Conservation (phyloP, 2,329 filamentous ascomycete species). For the Triangularia verruculosa region DNA sequence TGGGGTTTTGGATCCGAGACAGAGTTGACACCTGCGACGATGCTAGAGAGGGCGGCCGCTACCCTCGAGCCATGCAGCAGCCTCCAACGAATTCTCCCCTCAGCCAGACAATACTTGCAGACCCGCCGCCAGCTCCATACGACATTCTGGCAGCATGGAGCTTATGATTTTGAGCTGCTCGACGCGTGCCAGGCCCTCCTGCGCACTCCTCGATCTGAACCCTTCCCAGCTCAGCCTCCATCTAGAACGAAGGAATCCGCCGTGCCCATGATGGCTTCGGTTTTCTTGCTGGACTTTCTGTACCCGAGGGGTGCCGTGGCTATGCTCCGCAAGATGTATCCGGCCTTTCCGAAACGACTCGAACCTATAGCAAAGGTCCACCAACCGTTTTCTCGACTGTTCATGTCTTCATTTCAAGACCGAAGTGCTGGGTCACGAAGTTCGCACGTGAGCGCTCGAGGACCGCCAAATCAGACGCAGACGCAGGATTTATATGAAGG, state of each 20-base stretch:
- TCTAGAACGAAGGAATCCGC: constrained; percentile 26
- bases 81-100: constrained; percentile 50
- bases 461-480: not conserved
- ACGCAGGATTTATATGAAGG: not conserved
- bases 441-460: not conserved
- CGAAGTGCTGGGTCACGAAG: not conserved
- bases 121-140: constrained; percentile 45
- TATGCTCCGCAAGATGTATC: constrained; percentile 39
- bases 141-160: constrained; percentile 55
- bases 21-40: constrained; percentile 34
- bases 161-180: constrained; percentile 47
- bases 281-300: constrained; percentile 55
- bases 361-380: constrained; percentile 19
- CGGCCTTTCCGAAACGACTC: constrained; percentile 20
- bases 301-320: constrained; percentile 48
- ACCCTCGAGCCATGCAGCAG: constrained; percentile 54
- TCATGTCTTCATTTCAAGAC: constrained; percentile 28
- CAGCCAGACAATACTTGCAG: constrained; percentile 37
- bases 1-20: not conserved
- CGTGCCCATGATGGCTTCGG: constrained; percentile 42
- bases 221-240: constrained; percentile 16
- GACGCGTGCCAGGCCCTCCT: constrained; percentile 41
- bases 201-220: constrained; percentile 31
- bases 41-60: constrained; percentile 58
- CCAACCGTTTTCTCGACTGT: constrained; percentile 25